Conservation (phyloP, 148 eudicot genomes). For the Fagopyrum esculentum region DNA sequence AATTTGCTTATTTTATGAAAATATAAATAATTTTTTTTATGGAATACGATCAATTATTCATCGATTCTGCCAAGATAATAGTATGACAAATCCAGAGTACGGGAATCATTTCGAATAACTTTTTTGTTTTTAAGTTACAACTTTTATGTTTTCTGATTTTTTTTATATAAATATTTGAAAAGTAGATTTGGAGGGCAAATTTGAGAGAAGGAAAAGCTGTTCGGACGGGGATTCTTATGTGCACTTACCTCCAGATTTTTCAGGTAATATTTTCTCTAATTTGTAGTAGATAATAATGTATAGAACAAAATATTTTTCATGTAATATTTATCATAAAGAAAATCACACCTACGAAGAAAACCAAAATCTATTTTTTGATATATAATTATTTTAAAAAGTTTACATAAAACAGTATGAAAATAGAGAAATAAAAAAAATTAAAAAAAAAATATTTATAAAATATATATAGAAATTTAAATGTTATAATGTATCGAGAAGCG, state of each 20-base stretch:
- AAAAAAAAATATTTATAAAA: too few species aligned
- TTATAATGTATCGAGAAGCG: too few species aligned
- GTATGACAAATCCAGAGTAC: background rate
- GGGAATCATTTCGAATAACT: background rate
- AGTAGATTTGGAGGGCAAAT: constrained; percentile 10
- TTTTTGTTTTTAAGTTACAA: background rate
- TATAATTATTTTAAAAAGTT: too few species aligned
- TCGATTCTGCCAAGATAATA: background rate
- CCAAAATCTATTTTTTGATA: too few species aligned
- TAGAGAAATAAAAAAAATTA: too few species aligned
- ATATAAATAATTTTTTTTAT: background rate
- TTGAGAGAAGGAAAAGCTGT: constrained; percentile 51
- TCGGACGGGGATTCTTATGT: constrained; percentile 39
- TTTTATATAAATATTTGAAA: background rate
- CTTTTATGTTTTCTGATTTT: background rate
- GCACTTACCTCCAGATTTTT: constrained; percentile 49
- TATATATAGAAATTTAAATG: too few species aligned
- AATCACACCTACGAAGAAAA: too few species aligned
- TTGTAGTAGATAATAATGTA: too few species aligned
- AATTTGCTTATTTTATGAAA: background rate
- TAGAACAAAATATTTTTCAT: too few species aligned
- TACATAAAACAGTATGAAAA: too few species aligned
- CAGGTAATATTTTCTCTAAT: constrained; percentile 27
- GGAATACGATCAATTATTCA: background rate
- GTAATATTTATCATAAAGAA: too few species aligned